A percentile compares a stretch with the other conserved stretches of the same genome.
Evolutionary conservation across 2,329 filamentous ascomycete genomes (phyloP).

Genomic region (Phialophora chinensis): DNA sequence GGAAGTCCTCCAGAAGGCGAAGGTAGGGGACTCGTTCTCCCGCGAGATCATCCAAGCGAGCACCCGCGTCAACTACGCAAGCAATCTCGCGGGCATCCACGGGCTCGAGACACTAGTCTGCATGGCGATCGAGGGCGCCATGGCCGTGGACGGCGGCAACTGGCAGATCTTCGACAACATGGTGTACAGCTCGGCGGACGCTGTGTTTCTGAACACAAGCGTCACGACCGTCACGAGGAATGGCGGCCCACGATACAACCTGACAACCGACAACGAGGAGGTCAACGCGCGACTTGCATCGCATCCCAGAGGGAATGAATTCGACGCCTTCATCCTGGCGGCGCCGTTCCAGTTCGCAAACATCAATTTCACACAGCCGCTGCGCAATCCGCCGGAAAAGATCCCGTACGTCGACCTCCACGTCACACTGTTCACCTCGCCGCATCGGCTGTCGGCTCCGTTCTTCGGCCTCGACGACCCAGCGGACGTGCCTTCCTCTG

Average conservation of each 20-base stretch:
- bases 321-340: slow-evolving; percentile 83
- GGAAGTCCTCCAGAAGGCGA: slow-evolving; percentile 71
- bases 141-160: slow-evolving; percentile 81
- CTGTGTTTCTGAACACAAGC: slow-evolving; percentile 68
- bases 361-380: slow-evolving; percentile 60
- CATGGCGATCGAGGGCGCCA: slow-evolving; percentile 84
- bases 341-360: slow-evolving; percentile 80
- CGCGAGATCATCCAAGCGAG: slow-evolving; percentile 86
- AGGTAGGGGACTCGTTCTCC: slow-evolving; percentile 70
- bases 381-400: slow-evolving; percentile 65
- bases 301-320: slow-evolving; percentile 47
- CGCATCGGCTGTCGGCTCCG: slow-evolving; percentile 69
- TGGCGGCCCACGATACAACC: slow-evolving; percentile 44
- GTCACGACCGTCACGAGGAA: slow-evolving; percentile 66
- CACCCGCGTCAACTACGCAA: slow-evolving; percentile 93
- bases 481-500: slow-evolving; percentile 69
- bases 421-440: slow-evolving; percentile 86
- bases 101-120: slow-evolving; percentile 90
- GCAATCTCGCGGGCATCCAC: slow-evolving; percentile 84
- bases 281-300: slow-evolving; percentile 30
- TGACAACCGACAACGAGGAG: slow-evolving; percentile 42
- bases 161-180: slow-evolving; percentile 93
- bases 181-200: slow-evolving; percentile 68
- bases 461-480: slow-evolving; percentile 71
- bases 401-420: slow-evolving; percentile 88